Evolutionary conservation across 2,329 filamentous ascomycete genomes (phyloP).

Genomic region (Cercospora sp.): DNA sequence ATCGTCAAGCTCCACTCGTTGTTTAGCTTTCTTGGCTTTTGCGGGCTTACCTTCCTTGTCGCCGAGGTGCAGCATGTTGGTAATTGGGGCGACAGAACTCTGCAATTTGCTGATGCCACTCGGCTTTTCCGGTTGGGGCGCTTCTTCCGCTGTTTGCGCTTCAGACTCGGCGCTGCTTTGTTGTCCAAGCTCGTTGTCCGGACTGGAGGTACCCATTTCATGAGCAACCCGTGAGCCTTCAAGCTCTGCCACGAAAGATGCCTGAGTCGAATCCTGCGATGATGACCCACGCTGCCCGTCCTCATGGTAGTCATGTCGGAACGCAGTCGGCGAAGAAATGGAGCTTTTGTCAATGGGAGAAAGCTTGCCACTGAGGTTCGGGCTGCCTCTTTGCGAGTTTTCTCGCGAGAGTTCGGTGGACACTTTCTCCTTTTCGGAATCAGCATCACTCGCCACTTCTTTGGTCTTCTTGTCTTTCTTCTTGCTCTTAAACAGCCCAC

Average conservation of each 20-base stretch:
- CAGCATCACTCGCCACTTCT: conserved; percentile 41
- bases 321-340: conserved; percentile 6
- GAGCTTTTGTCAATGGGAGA: conserved; percentile 30
- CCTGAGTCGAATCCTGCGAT: conserved; percentile 21
- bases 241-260: conserved; percentile 39
- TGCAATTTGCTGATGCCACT: conserved; percentile 27
- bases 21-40: conserved; percentile 60
- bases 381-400: conserved; percentile 25
- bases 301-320: conserved; percentile 10
- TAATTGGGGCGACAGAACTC: conserved; percentile 35
- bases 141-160: conserved; percentile 7
- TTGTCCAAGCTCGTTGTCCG: conserved; percentile 11
- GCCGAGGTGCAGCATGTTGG: conserved; percentile 48
- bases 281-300: conserved; percentile 17
- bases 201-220: conserved; percentile 40
- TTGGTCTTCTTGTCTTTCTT: conserved; percentile 63
- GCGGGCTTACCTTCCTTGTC: conserved; percentile 51
- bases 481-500: conserved; percentile 67
- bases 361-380: conserved; percentile 25
- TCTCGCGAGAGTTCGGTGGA: conserved; percentile 34
- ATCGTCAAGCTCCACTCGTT: conserved; percentile 68
- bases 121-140: conserved; percentile 19
- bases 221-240: conserved; percentile 41
- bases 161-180: conserved; percentile 16
- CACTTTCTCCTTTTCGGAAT: conserved; percentile 36